phyloP scores from a whole-genome alignment of 352 stramenopile species.

The Phytophthora fragariae region DNA sequence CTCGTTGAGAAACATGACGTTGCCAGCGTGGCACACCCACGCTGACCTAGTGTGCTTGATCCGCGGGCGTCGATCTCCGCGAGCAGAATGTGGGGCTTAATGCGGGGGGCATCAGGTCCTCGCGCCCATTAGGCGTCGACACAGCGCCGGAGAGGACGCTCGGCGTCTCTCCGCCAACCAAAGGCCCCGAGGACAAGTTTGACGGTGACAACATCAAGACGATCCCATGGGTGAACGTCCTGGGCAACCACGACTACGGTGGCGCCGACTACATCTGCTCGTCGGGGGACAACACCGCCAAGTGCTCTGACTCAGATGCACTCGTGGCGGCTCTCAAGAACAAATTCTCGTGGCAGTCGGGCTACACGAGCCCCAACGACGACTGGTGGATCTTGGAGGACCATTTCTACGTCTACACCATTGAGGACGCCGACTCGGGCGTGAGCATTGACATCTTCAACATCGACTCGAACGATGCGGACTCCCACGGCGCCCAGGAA shows the following conservation, averaged over 20 bases:
- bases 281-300: slow-evolving; percentile 30
- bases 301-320: slow-evolving; percentile 35
- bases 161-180: too few relatives aligned
- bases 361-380: slow-evolving; percentile 61
- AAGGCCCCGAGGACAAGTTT: slow-evolving; percentile 67
- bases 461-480: slow-evolving; percentile 61
- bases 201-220: slow-evolving; percentile 55
- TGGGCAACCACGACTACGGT: slow-evolving; percentile 78
- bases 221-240: slow-evolving; percentile 69
- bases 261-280: slow-evolving; percentile 68
- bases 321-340: slow-evolving; percentile 42
- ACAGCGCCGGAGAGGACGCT: too few relatives aligned
- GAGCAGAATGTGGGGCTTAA: too few relatives aligned
- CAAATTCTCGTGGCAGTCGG: slow-evolving; percentile 56
- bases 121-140: too few relatives aligned
- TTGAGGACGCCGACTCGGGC: slow-evolving; percentile 46
- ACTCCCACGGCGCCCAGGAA: slow-evolving; percentile 54
- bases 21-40: too few relatives aligned
- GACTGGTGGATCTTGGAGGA: slow-evolving; percentile 61
- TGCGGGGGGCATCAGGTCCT: too few relatives aligned
- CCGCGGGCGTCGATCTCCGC: too few relatives aligned
- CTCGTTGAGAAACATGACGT: too few relatives aligned
- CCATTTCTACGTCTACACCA: slow-evolving; percentile 63
- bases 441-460: slow-evolving; percentile 72
- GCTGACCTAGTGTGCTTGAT: too few relatives aligned